Percentiles rank a stretch among this genome's conserved stretches.
Conservation (phyloP, 2,329 filamentous ascomycete genomes). For the Alternaria arbusti region DNA sequence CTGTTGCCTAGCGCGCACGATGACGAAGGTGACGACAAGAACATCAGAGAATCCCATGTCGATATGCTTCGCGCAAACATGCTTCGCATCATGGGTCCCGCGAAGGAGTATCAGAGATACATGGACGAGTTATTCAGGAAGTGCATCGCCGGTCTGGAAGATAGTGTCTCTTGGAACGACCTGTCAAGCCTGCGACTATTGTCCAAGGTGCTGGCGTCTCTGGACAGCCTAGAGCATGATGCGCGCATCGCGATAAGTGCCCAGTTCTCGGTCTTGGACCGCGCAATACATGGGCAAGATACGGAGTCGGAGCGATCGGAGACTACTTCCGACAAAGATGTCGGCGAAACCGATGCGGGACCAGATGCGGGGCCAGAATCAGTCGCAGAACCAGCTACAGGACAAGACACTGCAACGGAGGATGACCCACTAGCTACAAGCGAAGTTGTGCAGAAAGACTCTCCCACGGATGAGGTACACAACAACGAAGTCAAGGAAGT, state of each 20-base stretch:
- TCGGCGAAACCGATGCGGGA: too few species aligned
- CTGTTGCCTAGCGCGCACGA: too few species aligned
- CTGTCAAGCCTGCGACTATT: background rate
- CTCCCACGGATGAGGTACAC: too few species aligned
- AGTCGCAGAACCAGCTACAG: too few species aligned
- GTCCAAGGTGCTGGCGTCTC: background rate
- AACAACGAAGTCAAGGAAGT: too few species aligned
- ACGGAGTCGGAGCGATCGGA: background rate
- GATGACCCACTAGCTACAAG: too few species aligned
- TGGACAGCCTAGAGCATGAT: background rate
- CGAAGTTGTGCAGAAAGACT: too few species aligned
- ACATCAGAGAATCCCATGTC: background rate
- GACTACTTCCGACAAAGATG: background rate
- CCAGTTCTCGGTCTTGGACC: background rate
- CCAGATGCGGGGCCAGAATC: too few species aligned
- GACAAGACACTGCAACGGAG: too few species aligned
- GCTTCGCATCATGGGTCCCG: background rate
- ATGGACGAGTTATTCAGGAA: background rate
- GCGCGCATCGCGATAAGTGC: background rate
- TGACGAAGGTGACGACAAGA: background rate
- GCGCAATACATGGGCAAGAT: background rate
- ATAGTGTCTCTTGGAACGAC: conserved; percentile 1
- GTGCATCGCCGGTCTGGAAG: background rate
- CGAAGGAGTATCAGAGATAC: background rate
- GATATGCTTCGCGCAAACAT: background rate